Evolutionary conservation across 495 filamentous ascomycete species (phyloP).

Genomic region (Xanthoparmelia taractica): DNA sequence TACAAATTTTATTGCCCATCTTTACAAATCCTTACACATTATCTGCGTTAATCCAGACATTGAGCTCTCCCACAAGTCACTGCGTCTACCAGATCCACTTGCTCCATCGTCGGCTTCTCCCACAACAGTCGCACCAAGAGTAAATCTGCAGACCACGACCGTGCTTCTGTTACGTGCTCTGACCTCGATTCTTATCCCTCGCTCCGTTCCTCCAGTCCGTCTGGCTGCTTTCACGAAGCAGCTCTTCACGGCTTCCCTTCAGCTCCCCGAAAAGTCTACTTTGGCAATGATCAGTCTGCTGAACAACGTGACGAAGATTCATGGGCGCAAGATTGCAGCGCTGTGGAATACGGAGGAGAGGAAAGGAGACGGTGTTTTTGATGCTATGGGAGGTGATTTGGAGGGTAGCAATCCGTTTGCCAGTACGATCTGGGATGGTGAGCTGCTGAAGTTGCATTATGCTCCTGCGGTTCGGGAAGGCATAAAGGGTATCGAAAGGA

Average conservation of each 20-base stretch:
- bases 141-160: constrained; percentile 89
- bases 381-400: constrained; percentile 48
- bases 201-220: constrained; percentile 62
- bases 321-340: constrained; percentile 59
- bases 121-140: constrained; percentile 45
- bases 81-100: constrained; percentile 71
- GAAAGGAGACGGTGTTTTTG: constrained; percentile 68
- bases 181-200: constrained; percentile 65
- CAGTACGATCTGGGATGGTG: constrained; percentile 86
- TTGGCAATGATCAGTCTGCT: constrained; percentile 69
- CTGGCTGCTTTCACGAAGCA: constrained; percentile 90
- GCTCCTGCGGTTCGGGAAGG: constrained; percentile 76
- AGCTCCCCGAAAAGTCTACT: constrained; percentile 80
- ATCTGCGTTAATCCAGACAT: constrained; percentile 76
- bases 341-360: constrained; percentile 87
- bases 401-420: constrained; percentile 86
- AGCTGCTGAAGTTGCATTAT: constrained; percentile 77
- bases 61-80: constrained; percentile 70
- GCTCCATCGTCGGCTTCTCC: constrained; percentile 28
- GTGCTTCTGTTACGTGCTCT: constrained; percentile 84
- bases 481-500: constrained; percentile 63
- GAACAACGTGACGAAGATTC: constrained; percentile 61
- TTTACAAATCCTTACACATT: constrained; percentile 73
- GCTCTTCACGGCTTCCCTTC: constrained; percentile 69
- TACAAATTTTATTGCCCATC: constrained; percentile 86